Conservation (phyloP, 2,329 filamentous ascomycete species). For the Xylogone sp. region DNA sequence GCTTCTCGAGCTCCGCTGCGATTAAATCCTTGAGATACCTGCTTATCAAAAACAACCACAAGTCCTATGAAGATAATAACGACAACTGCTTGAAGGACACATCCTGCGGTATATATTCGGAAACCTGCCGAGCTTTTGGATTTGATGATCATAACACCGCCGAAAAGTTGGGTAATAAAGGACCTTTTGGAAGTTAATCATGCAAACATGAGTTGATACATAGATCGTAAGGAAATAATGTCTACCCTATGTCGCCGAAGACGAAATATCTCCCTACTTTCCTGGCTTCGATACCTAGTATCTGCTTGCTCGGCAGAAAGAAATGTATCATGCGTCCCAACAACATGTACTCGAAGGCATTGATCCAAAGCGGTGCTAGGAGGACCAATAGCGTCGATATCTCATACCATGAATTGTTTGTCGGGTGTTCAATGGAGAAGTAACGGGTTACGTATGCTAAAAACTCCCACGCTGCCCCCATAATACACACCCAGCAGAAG, state of each 20-base stretch:
- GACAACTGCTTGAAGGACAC: constrained; percentile 1
- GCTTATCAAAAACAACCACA: no score
- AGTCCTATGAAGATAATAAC: background rate
- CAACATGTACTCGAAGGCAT: constrained; percentile 25
- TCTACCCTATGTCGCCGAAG: constrained; percentile 38
- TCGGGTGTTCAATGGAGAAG: constrained; percentile 30
- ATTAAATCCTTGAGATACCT: background rate
- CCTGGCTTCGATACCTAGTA: constrained; percentile 21
- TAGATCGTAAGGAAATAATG: background rate
- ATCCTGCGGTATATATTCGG: constrained; percentile 3
- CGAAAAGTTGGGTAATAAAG: constrained; percentile 14
- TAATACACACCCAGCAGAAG: constrained; percentile 40
- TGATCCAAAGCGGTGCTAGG: constrained; percentile 17
- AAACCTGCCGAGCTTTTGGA: background rate
- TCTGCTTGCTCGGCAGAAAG: constrained; percentile 29
- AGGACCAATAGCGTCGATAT: constrained; percentile 35
- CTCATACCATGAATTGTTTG: constrained; percentile 24
- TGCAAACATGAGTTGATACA: background rate
- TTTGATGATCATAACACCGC: background rate
- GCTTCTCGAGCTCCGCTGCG: background rate
- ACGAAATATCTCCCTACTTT: constrained; percentile 32
- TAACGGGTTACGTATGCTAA: constrained; percentile 20
- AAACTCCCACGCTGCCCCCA: constrained; percentile 37
- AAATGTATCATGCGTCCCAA: constrained; percentile 22
- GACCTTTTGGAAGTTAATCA: no score